Evolutionary conservation across 148 eudicot genomes (phyloP).

Genomic region (Cornus suecica): DNA sequence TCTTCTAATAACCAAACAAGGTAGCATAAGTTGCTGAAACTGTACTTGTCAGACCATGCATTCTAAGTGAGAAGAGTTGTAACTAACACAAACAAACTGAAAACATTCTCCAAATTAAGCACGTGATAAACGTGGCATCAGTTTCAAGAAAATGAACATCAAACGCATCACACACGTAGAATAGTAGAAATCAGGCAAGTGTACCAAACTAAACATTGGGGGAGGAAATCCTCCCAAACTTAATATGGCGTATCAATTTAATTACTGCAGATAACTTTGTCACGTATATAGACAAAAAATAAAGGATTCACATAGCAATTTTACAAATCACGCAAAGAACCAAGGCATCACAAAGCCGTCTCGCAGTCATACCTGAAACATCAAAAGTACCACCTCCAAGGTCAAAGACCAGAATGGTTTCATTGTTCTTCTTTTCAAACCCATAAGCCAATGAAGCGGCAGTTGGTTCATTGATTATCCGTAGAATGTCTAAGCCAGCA

Average conservation of each 20-base stretch:
- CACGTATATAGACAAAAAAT: no score
- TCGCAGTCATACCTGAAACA: slow-evolving; percentile 74
- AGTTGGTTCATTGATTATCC: slow-evolving; percentile 96
- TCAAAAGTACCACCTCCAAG: slow-evolving; percentile 99
- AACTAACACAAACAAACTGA: background rate
- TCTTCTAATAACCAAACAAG: background rate
- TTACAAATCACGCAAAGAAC: background rate
- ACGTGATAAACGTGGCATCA: no score
- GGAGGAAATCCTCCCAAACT: background rate
- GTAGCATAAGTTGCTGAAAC: background rate
- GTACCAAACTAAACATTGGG: background rate
- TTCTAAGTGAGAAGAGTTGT: background rate
- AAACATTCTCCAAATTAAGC: background rate
- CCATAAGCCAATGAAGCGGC: slow-evolving; percentile 98
- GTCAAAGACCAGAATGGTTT: slow-evolving; percentile 92
- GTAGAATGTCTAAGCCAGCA: slow-evolving; percentile 90
- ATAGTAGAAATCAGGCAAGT: background rate
- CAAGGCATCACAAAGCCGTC: background rate
- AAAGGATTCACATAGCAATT: no score
- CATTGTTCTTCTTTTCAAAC: slow-evolving; percentile 95
- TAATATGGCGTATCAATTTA: no score
- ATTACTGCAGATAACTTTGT: no score
- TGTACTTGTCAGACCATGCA: background rate
- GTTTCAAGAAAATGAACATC: no score
- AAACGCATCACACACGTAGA: background rate